Evolutionary conservation across 371 early-diverging fungal species (phyloP), one percentile per base, ranked within the genome.

Genomic region (Zopfochytrium polystomum): DNA sequence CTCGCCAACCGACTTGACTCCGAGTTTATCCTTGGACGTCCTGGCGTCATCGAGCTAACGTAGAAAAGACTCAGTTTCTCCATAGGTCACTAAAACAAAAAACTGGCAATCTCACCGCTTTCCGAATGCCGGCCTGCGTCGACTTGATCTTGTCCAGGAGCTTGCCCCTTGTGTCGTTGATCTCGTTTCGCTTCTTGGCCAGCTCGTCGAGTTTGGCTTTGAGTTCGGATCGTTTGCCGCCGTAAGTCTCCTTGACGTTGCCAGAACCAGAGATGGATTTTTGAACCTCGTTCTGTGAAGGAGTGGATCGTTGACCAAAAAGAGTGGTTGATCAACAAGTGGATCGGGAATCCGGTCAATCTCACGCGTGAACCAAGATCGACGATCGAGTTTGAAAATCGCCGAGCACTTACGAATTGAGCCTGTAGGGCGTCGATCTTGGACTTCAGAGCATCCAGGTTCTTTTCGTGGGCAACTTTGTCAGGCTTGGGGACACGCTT

Each of bases 1-100:
- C 42, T 92, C 95, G 31, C 78, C 88, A 23, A 81, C 78, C 32
- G 80, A 83, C 77, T 86, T 90, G 80, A 75, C 91, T 29, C 87
- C 85, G 29, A 88, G 78, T 74, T 89, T 92, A 66, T 86, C 80
- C 70, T 89, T 87, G 66, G 83, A 74, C 27, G 77, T 75, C 75
- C 87, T 88, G 60, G 87, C 68, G 30, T 90, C 89, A 20, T 77
- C 81, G 29, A 79, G 74, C 88, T 87, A 60, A n/a, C 18, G 48
- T 58, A 61, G 47, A 50, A 45, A 51, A 3, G 22, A 5, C 48
- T 65, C 47, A 57, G 55, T 52, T 66, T 25, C 9, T 55, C 56
- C 59, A 58, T 7, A 59, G 23, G 25, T 23, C 60, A 9, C 15
- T 9, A 6, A 33, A 33, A 15, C 20, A 9, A 23, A 53, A 23